These are phyloP conservation scores for Hypoxylon sp. DNA, from an alignment of 2,329 filamentous ascomycete species.

Conservation along the genomic window DNA sequence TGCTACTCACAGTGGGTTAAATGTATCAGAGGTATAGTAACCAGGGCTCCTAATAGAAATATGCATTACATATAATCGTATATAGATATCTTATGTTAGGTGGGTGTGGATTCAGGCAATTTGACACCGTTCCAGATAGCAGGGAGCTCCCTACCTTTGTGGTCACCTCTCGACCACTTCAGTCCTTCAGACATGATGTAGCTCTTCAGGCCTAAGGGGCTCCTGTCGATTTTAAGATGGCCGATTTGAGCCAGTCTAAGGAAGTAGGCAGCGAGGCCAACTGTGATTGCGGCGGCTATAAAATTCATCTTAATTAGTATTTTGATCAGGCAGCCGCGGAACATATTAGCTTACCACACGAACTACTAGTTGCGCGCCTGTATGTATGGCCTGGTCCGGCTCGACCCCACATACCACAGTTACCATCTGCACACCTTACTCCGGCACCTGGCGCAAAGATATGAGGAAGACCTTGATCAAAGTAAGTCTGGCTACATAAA, in stretches of 20 bases:
- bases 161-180: constrained; percentile 8
- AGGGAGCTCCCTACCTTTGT: neutral
- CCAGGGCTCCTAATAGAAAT: neutral
- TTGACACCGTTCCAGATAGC: constrained; percentile 14
- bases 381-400: neutral
- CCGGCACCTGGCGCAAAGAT: constrained; percentile 6
- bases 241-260: constrained; percentile 3
- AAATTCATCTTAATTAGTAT: neutral
- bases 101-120: neutral
- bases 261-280: constrained; percentile 14
- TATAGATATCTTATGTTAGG: neutral
- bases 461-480: constrained; percentile 11
- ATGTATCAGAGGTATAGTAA: too few species aligned
- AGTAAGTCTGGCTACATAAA: constrained; percentile 1
- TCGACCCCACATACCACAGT: neutral
- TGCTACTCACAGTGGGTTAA: neutral
- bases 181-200: constrained; percentile 4
- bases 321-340: neutral
- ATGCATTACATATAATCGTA: neutral
- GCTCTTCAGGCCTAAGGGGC: constrained; percentile 10
- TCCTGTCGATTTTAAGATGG: neutral
- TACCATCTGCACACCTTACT: constrained; percentile 5
- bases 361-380: constrained; percentile 1
- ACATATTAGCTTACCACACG: constrained; percentile 10
- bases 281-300: constrained; percentile 16